These are phyloP conservation scores for Jacaranda mimosifolia DNA, from an alignment of 257 asterid genomes.

Conservation along the genomic window DNA sequence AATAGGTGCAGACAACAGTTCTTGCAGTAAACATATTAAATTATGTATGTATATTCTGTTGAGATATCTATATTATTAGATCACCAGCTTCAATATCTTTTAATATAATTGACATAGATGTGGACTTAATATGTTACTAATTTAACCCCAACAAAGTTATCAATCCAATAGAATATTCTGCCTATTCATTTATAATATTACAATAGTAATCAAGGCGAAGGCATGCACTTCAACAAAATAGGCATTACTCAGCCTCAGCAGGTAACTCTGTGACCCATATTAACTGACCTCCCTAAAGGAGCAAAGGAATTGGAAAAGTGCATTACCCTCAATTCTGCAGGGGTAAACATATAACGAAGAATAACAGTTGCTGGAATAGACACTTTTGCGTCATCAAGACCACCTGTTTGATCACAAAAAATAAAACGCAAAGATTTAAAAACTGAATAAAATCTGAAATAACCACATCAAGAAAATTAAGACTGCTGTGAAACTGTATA, in stretches of 20 bases:
- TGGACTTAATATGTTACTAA: background rate
- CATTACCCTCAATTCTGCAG: conserved; percentile 88
- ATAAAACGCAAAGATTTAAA: conserved; percentile 16
- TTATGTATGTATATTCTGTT: background rate
- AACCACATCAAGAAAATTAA: background rate
- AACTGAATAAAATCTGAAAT: conserved; percentile 13
- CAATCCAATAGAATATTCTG: background rate
- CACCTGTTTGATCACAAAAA: conserved; percentile 68
- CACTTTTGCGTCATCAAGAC: conserved; percentile 88
- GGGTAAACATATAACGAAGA: conserved; percentile 89
- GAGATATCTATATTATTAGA: background rate
- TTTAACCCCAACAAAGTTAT: background rate
- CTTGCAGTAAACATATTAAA: background rate
- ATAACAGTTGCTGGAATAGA: conserved; percentile 81
- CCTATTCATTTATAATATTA: background rate
- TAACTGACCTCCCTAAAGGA: no score
- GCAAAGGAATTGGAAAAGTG: conserved; percentile 24
- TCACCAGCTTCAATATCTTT: background rate
- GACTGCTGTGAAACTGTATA: conserved; percentile 1
- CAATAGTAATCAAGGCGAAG: background rate
- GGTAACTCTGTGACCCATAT: no score
- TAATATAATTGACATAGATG: background rate
- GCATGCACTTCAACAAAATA: no score
- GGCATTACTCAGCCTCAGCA: no score
- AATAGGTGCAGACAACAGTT: background rate